Evolutionary conservation across 805 yeast genomes (phyloP).

Genomic region (Danielia oregonensis): DNA sequence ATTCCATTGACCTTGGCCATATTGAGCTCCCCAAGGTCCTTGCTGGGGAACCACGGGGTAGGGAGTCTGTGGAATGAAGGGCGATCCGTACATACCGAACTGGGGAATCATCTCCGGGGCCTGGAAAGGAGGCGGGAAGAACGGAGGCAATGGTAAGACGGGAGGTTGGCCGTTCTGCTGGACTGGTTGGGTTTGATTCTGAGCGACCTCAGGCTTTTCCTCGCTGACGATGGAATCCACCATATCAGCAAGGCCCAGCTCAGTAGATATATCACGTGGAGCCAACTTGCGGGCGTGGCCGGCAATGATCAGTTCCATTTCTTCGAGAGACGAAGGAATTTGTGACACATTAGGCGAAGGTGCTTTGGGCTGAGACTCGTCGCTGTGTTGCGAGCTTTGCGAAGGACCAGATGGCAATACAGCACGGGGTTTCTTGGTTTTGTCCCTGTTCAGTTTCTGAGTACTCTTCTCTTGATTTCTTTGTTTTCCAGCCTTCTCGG

Average conservation of each 20-base stretch:
- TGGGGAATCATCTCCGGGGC: neutral
- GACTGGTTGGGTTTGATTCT: neutral
- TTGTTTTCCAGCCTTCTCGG: neutral
- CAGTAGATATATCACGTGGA: constrained; percentile 7
- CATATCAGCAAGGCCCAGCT: constrained; percentile 12
- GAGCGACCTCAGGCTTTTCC: constrained; percentile 1
- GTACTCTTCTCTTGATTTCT: neutral
- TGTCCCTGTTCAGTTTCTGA: neutral
- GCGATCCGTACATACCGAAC: neutral
- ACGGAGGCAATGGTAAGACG: neutral
- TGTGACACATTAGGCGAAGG: neutral
- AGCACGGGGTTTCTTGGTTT: too few species aligned
- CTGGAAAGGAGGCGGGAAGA: neutral
- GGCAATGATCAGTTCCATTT: constrained; percentile 33
- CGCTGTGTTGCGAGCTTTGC: neutral
- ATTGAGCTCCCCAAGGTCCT: constrained; percentile 4
- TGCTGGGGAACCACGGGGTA: neutral
- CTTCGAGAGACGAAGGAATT: constrained; percentile 26
- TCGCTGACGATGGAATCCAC: constrained; percentile 14
- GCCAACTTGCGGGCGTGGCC: constrained; percentile 29
- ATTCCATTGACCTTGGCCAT: constrained; percentile 4
- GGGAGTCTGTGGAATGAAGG: neutral
- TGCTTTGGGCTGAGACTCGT: neutral
- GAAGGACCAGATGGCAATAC: neutral
- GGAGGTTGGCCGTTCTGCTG: neutral